Conservation (phyloP, 2,329 filamentous ascomycete species). For the Arthroderma sp. region DNA sequence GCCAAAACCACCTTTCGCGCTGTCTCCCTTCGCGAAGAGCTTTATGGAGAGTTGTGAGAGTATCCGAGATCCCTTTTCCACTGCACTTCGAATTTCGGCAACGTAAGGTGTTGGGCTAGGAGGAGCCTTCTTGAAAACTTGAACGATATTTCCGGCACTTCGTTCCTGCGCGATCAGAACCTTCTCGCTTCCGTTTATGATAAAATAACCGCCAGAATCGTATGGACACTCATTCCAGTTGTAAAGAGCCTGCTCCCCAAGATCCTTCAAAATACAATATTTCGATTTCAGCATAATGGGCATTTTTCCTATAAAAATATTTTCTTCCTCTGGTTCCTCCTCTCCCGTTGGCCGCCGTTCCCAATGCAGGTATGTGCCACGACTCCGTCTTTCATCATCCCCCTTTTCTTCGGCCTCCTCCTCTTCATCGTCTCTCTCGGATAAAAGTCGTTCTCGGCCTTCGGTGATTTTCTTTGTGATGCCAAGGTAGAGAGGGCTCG, state of each 20-base stretch:
- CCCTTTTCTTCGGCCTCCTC: conserved; percentile 34
- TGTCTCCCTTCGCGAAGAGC: conserved; percentile 72
- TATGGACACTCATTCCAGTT: conserved; percentile 93
- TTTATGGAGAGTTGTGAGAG: conserved; percentile 90
- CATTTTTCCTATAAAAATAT: conserved; percentile 86
- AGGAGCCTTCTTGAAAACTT: conserved; percentile 94
- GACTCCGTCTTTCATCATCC: conserved; percentile 35
- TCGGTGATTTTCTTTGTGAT: conserved; percentile 76
- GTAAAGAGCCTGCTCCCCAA: conserved; percentile 76
- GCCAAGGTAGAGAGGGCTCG: conserved; percentile 77
- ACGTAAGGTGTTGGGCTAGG: conserved; percentile 88
- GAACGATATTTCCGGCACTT: conserved; percentile 94
- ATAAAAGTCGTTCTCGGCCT: conserved; percentile 61
- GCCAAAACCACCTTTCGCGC: conserved; percentile 65
- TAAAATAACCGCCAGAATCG: conserved; percentile 96
- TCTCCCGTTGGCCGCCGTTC: conserved; percentile 32
- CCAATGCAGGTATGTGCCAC: conserved; percentile 34
- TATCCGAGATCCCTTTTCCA: conserved; percentile 89
- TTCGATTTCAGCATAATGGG: conserved; percentile 97
- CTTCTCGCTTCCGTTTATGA: conserved; percentile 98
- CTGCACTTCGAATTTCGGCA: conserved; percentile 88
- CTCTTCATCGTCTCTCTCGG: conserved; percentile 51
- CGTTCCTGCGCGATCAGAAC: conserved; percentile 95
- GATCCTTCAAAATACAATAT: conserved; percentile 76
- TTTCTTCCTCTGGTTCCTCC: conserved; percentile 50